A percentile compares a stretch with the other conserved stretches of the same genome.
Conservation (phyloP, 768 basidiomycete species). For the Psilocybe sp. region DNA sequence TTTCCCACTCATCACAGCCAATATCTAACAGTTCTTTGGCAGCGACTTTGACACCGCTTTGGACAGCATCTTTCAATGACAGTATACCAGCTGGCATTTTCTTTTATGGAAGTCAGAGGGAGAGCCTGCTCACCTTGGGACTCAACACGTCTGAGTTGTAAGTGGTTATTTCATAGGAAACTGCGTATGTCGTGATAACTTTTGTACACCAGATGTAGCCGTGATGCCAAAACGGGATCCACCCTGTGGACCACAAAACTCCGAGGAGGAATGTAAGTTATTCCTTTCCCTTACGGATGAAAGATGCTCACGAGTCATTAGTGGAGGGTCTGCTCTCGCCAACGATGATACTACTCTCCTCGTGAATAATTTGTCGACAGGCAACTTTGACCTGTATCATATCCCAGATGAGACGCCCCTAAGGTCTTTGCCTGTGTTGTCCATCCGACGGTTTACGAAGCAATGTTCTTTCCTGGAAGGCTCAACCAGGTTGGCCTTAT, state of each 20-base stretch:
- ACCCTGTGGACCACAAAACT: slow-evolving; percentile 2
- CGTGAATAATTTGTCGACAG: slow-evolving; percentile 4
- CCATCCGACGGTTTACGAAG: not conserved
- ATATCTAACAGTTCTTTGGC: not conserved
- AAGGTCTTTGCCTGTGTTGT: not conserved
- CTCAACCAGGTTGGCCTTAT: not conserved
- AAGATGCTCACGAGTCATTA: not conserved
- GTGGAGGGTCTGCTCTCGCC: slow-evolving; percentile 3
- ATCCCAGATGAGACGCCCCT: not conserved
- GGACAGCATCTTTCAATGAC: too few species aligned
- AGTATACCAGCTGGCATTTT: too few species aligned
- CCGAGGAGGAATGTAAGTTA: slow-evolving; percentile 4
- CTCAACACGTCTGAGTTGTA: slow-evolving; percentile 4
- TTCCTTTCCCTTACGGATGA: not conserved
- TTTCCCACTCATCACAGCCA: not conserved
- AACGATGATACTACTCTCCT: not conserved
- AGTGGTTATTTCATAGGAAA: not conserved
- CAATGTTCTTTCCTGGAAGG: slow-evolving; percentile 5
- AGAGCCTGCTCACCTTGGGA: too few species aligned
- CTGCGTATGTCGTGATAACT: not conserved
- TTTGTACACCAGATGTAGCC: not conserved
- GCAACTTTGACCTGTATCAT: slow-evolving; percentile 4
- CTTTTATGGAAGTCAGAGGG: too few species aligned
- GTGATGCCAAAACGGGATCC: not conserved
- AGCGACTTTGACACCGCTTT: not conserved